Conservation (phyloP, 2,329 filamentous ascomycete genomes). For the Sarocladiaceae sp. region DNA sequence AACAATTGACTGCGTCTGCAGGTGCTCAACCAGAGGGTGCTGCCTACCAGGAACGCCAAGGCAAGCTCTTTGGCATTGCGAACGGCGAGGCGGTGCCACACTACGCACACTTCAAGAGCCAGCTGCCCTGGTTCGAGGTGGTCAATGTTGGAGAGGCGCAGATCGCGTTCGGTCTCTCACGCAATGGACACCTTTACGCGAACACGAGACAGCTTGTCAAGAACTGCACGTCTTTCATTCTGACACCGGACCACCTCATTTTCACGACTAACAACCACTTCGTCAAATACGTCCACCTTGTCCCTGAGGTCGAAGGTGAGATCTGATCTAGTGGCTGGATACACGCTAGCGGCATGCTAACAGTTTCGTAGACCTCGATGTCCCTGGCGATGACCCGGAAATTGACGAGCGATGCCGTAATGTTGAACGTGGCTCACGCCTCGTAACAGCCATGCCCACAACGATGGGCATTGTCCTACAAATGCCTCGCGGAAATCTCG, state of each 20-base stretch:
- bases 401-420: constrained; percentile 86
- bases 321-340: not conserved
- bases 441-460: constrained; percentile 85
- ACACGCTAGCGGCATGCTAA: constrained; percentile 15
- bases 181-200: constrained; percentile 71
- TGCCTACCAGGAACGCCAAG: constrained; percentile 35
- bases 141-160: constrained; percentile 34
- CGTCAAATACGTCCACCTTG: constrained; percentile 86
- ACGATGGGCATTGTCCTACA: constrained; percentile 82
- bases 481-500: constrained; percentile 92
- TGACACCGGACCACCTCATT: constrained; percentile 76
- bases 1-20: constrained; percentile 5
- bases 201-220: constrained; percentile 68
- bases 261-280: constrained; percentile 91
- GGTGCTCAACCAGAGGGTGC: constrained; percentile 16
- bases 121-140: constrained; percentile 49
- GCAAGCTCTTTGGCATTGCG: constrained; percentile 36
- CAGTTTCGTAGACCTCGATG: constrained; percentile 60
- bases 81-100: constrained; percentile 26
- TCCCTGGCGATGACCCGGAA: constrained; percentile 84
- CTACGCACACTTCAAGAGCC: constrained; percentile 33
- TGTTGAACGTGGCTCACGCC: constrained; percentile 79
- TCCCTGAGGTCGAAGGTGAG: constrained; percentile 55
- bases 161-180: constrained; percentile 59
- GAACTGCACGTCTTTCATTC: constrained; percentile 86